A percentile compares a stretch with the other conserved stretches of the same genome.
Conservation (phyloP, 352 stramenopile genomes). For the Phytopythium oedochilum region DNA sequence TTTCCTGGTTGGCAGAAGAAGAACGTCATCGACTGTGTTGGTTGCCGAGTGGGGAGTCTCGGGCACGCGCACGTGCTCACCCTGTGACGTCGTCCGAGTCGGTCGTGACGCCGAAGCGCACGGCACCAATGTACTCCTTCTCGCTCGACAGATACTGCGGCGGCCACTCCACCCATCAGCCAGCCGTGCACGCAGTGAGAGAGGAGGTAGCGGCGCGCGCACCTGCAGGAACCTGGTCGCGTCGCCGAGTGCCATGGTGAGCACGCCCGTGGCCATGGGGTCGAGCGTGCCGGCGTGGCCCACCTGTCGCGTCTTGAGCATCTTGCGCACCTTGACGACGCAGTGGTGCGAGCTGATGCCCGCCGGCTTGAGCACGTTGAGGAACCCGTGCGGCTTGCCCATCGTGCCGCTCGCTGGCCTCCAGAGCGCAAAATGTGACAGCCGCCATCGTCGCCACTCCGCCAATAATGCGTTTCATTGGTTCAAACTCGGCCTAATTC, state of each 20-base stretch:
- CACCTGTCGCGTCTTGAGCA: slow-evolving; percentile 69
- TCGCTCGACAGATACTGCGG: slow-evolving; percentile 52
- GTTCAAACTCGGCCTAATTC: neutral
- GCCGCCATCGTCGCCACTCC: neutral
- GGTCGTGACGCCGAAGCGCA: slow-evolving; percentile 78
- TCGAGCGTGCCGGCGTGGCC: slow-evolving; percentile 85
- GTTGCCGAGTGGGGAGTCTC: neutral
- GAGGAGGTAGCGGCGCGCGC: neutral
- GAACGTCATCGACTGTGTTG: neutral
- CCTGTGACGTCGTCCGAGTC: slow-evolving; percentile 80
- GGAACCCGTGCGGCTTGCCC: slow-evolving; percentile 33
- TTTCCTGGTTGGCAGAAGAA: slow-evolving; percentile 20
- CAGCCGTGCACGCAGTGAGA: neutral
- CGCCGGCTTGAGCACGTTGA: slow-evolving; percentile 76
- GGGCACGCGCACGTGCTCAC: slow-evolving; percentile 11
- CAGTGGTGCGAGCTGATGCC: slow-evolving; percentile 79
- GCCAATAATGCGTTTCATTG: slow-evolving; percentile 4
- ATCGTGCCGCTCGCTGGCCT: too few species aligned
- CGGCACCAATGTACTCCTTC: slow-evolving; percentile 73
- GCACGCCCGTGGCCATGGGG: slow-evolving; percentile 84
- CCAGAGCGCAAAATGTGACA: neutral
- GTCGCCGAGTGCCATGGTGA: slow-evolving; percentile 72
- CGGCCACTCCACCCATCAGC: neutral
- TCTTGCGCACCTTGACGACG: slow-evolving; percentile 57
- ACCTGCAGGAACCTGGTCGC: slow-evolving; percentile 84